Conservation (phyloP, 2,329 filamentous ascomycete genomes). For the Diplodia corticola region DNA sequence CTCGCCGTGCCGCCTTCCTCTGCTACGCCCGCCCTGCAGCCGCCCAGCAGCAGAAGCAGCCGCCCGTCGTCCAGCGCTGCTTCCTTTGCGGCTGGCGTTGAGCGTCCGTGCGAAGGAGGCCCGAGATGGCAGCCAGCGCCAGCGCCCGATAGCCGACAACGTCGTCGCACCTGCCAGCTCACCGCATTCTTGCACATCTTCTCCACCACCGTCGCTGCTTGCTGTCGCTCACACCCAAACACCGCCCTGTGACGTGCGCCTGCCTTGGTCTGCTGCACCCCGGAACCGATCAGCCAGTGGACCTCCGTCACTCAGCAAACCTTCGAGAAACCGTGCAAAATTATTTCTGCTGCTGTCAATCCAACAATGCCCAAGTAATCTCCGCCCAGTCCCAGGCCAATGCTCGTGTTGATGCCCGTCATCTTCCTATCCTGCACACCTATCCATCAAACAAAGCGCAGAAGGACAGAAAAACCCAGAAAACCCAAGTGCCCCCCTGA, state of each 20-base stretch:
- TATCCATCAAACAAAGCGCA: neutral
- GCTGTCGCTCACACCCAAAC: neutral
- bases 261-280: neutral
- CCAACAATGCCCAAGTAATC: neutral
- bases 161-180: neutral
- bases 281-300: neutral
- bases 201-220: neutral
- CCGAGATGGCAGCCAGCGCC: neutral
- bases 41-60: neutral
- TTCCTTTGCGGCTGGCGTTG: neutral
- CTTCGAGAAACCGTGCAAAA: neutral
- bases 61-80: neutral
- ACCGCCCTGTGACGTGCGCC: too few species aligned
- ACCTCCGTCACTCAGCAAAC: neutral
- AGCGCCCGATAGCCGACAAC: neutral
- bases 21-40: neutral
- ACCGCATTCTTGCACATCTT: conserved; percentile 6
- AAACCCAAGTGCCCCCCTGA: neutral
- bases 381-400: neutral
- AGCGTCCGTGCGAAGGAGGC: neutral
- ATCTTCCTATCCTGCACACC: neutral
- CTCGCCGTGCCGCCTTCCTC: neutral
- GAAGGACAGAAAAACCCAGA: neutral
- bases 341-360: neutral
- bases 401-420: neutral